Percentiles rank a stretch among this genome's conserved stretches.
phyloP scores from a whole-genome alignment of 306 rosid genomes.

The Cicer chorassanicum region DNA sequence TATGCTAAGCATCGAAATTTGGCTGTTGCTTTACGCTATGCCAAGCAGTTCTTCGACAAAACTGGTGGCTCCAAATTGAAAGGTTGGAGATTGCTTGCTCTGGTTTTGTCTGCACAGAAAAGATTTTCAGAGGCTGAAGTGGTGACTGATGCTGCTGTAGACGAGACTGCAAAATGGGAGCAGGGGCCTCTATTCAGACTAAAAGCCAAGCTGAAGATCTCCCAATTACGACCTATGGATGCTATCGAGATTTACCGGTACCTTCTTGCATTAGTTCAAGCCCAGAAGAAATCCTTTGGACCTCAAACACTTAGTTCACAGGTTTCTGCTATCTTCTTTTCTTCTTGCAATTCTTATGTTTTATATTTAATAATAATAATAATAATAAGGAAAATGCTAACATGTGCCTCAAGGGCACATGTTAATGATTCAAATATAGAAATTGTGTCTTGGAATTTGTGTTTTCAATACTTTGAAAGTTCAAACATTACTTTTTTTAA shows the following conservation, averaged over 20 bases:
- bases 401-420: too few species aligned
- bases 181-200: constrained; percentile 87
- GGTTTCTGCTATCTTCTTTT: constrained; percentile 54
- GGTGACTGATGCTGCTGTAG: constrained; percentile 90
- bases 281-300: constrained; percentile 82
- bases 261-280: constrained; percentile 96
- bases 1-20: constrained; percentile 82
- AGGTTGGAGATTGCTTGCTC: constrained; percentile 94
- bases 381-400: too few species aligned
- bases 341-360: neutral
- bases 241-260: constrained; percentile 87
- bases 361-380: neutral
- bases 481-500: too few species aligned
- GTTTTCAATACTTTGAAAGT: too few species aligned
- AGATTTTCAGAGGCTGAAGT: constrained; percentile 83
- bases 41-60: constrained; percentile 78
- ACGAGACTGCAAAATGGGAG: constrained; percentile 93
- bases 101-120: constrained; percentile 88
- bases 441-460: too few species aligned
- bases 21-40: constrained; percentile 69
- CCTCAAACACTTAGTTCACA: constrained; percentile 56
- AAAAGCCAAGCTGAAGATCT: constrained; percentile 82
- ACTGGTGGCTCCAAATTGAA: constrained; percentile 85
- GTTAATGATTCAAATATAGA: too few species aligned
- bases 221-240: constrained; percentile 77